phyloP scores from a whole-genome alignment of 495 filamentous ascomycete species.

The Hamigera avellanea region DNA sequence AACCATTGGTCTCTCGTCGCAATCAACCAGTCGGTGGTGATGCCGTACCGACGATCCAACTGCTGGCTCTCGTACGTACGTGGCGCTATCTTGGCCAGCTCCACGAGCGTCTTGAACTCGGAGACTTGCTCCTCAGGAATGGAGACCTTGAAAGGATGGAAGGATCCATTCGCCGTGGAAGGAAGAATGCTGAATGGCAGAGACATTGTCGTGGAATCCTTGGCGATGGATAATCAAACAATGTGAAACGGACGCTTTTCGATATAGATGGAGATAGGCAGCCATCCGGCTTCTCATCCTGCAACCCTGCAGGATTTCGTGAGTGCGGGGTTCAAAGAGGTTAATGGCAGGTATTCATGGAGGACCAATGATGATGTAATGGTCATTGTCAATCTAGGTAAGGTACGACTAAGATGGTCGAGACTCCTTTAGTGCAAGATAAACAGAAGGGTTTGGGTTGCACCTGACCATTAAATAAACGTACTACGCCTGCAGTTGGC shows the following conservation, averaged over 20 bases:
- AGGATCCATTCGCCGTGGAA: slow-evolving; percentile 10
- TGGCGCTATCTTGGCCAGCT: slow-evolving; percentile 39
- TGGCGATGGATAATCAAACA: not conserved
- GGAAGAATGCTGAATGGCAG: slow-evolving; percentile 18
- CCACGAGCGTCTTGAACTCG: slow-evolving; percentile 37
- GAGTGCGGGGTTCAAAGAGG: no score
- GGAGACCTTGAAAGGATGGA: slow-evolving; percentile 27
- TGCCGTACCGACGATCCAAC: slow-evolving; percentile 36
- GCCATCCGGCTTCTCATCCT: no score
- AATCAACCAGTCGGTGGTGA: slow-evolving; percentile 44
- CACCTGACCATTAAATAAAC: no score
- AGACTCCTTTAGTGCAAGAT: no score
- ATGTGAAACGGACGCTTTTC: not conserved
- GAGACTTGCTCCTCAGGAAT: slow-evolving; percentile 34
- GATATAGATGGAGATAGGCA: no score
- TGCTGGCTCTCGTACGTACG: slow-evolving; percentile 12
- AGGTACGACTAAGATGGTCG: no score
- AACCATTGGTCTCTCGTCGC: slow-evolving; percentile 43
- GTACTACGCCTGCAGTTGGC: no score
- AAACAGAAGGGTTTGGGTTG: no score
- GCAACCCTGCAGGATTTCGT: no score
- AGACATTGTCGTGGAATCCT: slow-evolving; percentile 11
- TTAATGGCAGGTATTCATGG: no score
- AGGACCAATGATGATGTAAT: no score
- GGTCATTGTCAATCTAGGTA: no score